phyloP scores from a whole-genome alignment of 2,329 filamentous ascomycete species.

The Aspergillus sp. region DNA sequence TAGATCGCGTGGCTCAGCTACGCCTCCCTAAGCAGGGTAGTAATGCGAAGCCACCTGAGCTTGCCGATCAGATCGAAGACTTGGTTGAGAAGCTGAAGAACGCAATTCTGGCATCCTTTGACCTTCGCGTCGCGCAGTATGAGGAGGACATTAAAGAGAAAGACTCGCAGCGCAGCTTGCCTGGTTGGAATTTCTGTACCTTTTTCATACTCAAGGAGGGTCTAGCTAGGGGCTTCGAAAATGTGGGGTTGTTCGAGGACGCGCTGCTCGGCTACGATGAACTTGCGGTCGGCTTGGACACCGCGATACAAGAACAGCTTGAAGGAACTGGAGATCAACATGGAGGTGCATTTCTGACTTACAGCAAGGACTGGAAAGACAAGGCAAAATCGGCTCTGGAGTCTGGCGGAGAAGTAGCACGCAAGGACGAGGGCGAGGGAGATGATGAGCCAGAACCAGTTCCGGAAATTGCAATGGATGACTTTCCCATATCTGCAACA shows the following conservation, averaged over 20 bases:
- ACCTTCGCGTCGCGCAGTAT: conserved; percentile 86
- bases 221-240: conserved; percentile 89
- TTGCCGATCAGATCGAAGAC: conserved; percentile 79
- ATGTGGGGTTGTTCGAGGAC: conserved; percentile 92
- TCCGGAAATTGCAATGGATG: conserved; percentile 31
- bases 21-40: conserved; percentile 62
- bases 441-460: conserved; percentile 29
- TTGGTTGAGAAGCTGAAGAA: conserved; percentile 83
- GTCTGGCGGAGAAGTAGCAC: conserved; percentile 28
- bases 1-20: conserved; percentile 83
- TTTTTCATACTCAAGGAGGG: conserved; percentile 99
- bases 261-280: conserved; percentile 94
- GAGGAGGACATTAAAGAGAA: conserved; percentile 97
- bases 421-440: conserved; percentile 34
- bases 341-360: conserved; percentile 69
- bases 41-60: conserved; percentile 70
- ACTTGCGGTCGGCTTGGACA: conserved; percentile 81
- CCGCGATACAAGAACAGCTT: conserved; percentile 73
- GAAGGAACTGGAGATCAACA: conserved; percentile 64
- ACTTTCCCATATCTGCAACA: conserved; percentile 54
- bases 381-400: conserved; percentile 57
- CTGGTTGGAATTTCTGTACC: conserved; percentile 99
- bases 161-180: conserved; percentile 79
- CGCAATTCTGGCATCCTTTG: conserved; percentile 85
- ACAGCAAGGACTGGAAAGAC: conserved; percentile 71